phyloP scores from a whole-genome alignment of 2,329 filamentous ascomycete genomes.

The Arthrinium puccinioides region DNA sequence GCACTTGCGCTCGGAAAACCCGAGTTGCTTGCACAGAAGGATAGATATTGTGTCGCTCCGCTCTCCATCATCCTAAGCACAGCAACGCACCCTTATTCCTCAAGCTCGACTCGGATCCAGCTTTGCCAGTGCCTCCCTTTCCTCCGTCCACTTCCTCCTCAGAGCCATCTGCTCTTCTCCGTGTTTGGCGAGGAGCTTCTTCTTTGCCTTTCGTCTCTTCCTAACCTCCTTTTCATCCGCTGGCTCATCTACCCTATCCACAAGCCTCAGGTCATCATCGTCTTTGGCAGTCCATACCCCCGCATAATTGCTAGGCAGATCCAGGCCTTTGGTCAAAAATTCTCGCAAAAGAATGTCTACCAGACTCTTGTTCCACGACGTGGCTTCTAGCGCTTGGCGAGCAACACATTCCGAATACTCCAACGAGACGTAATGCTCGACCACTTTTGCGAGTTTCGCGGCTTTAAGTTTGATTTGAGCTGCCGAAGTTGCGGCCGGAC shows the following conservation, averaged over 20 bases:
- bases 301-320: background rate
- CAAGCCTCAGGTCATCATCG: background rate
- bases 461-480: background rate
- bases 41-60: no score
- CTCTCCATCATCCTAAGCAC: no score
- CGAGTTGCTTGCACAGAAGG: no score
- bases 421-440: background rate
- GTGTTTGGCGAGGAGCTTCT: background rate
- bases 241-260: background rate
- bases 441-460: background rate
- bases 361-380: background rate
- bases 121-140: background rate
- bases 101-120: background rate
- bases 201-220: background rate
- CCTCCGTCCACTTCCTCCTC: background rate
- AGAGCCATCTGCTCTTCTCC: background rate
- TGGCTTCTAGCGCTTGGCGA: background rate
- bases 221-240: background rate
- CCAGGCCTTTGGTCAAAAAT: background rate
- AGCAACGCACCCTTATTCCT: no score
- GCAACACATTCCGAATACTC: background rate
- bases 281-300: slow-evolving; percentile 1
- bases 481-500: no score
- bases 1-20: no score
- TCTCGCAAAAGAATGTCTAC: background rate